Conservation (phyloP, 2,329 filamentous ascomycete species). For the Apiospora sp. region DNA sequence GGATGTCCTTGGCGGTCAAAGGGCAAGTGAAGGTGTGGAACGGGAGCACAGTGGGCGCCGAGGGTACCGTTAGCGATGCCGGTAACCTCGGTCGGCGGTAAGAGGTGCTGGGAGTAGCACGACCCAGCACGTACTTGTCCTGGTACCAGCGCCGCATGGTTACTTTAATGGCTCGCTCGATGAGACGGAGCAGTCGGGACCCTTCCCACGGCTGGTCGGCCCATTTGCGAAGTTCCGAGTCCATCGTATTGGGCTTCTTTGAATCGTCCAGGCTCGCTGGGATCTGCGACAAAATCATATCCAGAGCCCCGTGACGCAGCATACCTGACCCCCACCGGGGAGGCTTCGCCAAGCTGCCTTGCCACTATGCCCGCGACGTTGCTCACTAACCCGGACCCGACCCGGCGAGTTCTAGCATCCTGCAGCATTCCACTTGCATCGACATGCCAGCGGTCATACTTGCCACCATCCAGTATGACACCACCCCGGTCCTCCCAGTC, state of each 20-base stretch:
- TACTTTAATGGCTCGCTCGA: conserved; percentile 83
- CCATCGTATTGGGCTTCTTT: conserved; percentile 38
- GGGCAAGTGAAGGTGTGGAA: conserved; percentile 99
- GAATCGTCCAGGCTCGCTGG: conserved; percentile 31
- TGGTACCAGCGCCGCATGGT: conserved; percentile 88
- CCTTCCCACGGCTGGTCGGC: conserved; percentile 85
- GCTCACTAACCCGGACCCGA: conserved; percentile 82
- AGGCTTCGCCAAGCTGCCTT: conserved; percentile 86
- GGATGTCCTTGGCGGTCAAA: conserved; percentile 87
- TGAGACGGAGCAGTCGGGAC: conserved; percentile 79
- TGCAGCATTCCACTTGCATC: conserved; percentile 82
- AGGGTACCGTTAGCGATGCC: conserved; percentile 75
- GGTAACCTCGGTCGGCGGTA: conserved; percentile 82
- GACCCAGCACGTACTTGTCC: conserved; percentile 74
- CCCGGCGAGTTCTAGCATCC: conserved; percentile 70
- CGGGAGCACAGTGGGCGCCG: conserved; percentile 91
- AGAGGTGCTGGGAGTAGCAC: conserved; percentile 58
- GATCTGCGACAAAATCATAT: conserved; percentile 58
- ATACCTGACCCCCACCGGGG: conserved; percentile 81
- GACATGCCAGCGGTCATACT: conserved; percentile 92
- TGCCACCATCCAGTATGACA: conserved; percentile 75
- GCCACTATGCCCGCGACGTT: conserved; percentile 90
- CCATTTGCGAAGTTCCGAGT: conserved; percentile 64
- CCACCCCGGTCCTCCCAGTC: conserved; percentile 92
- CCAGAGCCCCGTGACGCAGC: conserved; percentile 64